These are phyloP conservation scores for Annona cherimola DNA, from an alignment of 164 flowering plant genomes.

Conservation along the genomic window DNA sequence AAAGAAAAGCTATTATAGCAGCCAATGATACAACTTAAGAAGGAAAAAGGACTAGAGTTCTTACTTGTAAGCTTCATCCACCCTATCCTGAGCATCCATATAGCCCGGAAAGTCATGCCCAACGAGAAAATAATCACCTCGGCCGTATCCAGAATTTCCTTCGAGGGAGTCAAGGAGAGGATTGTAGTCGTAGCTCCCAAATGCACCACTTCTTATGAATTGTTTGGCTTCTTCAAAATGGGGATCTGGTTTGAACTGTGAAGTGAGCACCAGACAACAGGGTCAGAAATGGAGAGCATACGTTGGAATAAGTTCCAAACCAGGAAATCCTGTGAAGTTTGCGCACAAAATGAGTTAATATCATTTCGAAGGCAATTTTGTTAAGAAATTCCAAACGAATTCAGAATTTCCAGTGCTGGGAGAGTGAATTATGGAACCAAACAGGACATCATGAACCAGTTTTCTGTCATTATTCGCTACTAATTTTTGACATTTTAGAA, in stretches of 20 bases:
- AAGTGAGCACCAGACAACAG: not conserved
- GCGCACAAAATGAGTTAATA: no score
- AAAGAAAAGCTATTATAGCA: not conserved
- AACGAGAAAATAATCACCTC: conserved; percentile 95
- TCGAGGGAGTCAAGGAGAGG: conserved; percentile 94
- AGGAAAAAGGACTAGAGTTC: conserved; percentile 12
- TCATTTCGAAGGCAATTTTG: no score
- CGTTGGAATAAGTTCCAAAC: not conserved
- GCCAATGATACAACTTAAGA: not conserved
- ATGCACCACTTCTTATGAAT: conserved; percentile 76
- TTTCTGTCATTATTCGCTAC: no score
- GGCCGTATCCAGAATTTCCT: conserved; percentile 90
- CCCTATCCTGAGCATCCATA: conserved; percentile 85
- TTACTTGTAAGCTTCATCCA: conserved; percentile 97
- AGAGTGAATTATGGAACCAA: no score
- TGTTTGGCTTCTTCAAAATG: conserved; percentile 93
- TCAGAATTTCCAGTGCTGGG: no score
- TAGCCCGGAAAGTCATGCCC: conserved; percentile 91
- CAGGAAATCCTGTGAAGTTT: no score
- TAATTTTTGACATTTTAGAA: no score
- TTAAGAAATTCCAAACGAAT: no score
- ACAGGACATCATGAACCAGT: no score
- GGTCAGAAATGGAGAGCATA: not conserved
- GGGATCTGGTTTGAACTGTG: conserved; percentile 93
- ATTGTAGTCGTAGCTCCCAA: conserved; percentile 87